Evolutionary conservation across 2,329 filamentous ascomycete genomes (phyloP).

Genomic region (Fusarium nurragi): DNA sequence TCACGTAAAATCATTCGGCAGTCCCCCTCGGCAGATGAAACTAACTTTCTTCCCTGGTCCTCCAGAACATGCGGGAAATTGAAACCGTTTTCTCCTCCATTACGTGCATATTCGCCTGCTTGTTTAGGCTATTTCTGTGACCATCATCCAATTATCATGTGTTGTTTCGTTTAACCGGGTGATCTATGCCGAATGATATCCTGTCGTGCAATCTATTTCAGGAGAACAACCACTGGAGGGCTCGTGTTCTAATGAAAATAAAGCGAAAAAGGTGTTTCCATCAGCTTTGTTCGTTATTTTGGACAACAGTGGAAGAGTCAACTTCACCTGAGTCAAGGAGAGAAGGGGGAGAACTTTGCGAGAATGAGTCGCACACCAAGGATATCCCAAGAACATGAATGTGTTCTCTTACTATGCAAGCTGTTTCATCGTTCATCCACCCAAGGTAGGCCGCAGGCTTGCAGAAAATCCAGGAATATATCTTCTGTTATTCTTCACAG

Average conservation of each 20-base stretch:
- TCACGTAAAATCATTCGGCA: neutral
- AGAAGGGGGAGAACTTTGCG: no score
- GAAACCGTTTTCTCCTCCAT: slow-evolving; percentile 9
- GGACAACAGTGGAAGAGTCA: neutral
- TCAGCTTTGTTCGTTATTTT: neutral
- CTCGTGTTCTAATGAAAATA: neutral
- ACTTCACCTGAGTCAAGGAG: neutral
- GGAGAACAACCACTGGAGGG: neutral
- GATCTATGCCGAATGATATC: neutral
- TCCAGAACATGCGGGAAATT: slow-evolving; percentile 8
- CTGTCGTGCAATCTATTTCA: neutral
- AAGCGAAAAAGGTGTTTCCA: neutral
- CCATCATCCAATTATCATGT: slow-evolving; percentile 12
- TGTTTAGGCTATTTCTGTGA: slow-evolving; percentile 9
- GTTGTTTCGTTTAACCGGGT: neutral
- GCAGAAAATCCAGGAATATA: no score
- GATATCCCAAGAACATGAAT: no score
- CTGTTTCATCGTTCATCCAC: no score
- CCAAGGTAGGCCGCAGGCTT: no score
- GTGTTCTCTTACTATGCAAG: no score
- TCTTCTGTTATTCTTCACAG: no score
- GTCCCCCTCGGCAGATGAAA: slow-evolving; percentile 1
- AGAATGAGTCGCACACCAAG: no score
- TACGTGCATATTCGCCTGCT: slow-evolving; percentile 20
- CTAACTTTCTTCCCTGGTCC: neutral